These are phyloP conservation scores for Candida dubliniensis DNA, from an alignment of 1,139 yeast genomes.

Conservation along the genomic window DNA sequence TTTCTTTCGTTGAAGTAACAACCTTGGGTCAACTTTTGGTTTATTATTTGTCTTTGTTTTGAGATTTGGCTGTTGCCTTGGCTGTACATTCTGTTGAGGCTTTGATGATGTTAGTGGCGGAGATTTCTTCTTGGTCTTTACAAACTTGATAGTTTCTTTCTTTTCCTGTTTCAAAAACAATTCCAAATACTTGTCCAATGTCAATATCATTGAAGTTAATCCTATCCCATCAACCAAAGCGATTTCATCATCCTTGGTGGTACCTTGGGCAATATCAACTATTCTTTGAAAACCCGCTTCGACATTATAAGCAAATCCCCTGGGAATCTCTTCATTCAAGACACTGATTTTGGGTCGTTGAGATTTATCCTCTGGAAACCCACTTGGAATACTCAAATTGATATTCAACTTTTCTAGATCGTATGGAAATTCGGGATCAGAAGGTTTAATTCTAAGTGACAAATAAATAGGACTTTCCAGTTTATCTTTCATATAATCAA, in stretches of 20 bases:
- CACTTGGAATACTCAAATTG: constrained; percentile 53
- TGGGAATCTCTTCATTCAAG: constrained; percentile 67
- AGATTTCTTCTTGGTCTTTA: constrained; percentile 19
- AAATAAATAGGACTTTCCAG: constrained; percentile 28
- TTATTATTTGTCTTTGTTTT: constrained; percentile 2
- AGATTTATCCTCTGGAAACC: constrained; percentile 46
- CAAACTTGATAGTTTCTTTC: constrained; percentile 41
- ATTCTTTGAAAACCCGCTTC: constrained; percentile 63
- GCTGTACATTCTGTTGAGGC: background rate
- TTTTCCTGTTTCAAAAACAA: constrained; percentile 57
- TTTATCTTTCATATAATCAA: constrained; percentile 18
- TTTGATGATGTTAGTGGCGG: constrained; percentile 1
- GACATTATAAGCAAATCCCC: constrained; percentile 65
- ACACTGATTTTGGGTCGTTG: constrained; percentile 50
- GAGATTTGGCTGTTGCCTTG: constrained; percentile 7
- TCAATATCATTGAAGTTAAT: constrained; percentile 52
- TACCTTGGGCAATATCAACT: constrained; percentile 35
- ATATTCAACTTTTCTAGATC: constrained; percentile 54
- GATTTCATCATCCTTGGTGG: constrained; percentile 23
- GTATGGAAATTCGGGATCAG: constrained; percentile 76
- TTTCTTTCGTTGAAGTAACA: constrained; percentile 17
- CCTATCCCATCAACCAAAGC: constrained; percentile 47
- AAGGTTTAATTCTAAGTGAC: constrained; percentile 47
- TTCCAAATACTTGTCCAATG: constrained; percentile 61
- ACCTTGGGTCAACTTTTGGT: constrained; percentile 10